Percentiles rank a stretch among this genome's conserved stretches.
Conservation (phyloP, 2,329 filamentous ascomycete genomes). For the Alternaria tenuissima region DNA sequence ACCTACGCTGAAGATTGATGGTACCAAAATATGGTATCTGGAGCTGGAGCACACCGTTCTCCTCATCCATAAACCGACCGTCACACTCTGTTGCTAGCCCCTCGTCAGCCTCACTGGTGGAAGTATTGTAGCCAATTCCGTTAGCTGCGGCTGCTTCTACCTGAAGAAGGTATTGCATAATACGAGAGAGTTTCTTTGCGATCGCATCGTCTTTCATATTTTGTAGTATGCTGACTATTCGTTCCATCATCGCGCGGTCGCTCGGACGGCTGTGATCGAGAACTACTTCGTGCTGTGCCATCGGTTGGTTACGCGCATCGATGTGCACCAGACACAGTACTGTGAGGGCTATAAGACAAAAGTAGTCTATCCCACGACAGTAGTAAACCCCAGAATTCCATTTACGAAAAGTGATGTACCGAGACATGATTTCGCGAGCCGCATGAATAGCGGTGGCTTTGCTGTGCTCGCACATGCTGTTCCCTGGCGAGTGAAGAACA, state of each 20-base stretch:
- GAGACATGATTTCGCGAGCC: not conserved
- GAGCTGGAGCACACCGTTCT: too few species aligned
- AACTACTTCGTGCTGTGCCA: not conserved
- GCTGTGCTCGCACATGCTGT: not conserved
- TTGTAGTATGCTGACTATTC: conserved; percentile 16
- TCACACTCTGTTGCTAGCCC: too few species aligned
- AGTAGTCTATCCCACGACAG: not conserved
- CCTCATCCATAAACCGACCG: too few species aligned
- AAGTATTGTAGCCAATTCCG: conserved; percentile 13
- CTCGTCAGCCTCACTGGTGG: conserved; percentile 18
- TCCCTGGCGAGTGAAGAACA: not conserved
- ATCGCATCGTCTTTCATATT: conserved; percentile 18
- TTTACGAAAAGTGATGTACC: not conserved
- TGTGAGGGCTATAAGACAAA: not conserved
- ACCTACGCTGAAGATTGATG: conserved; percentile 19
- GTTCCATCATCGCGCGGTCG: conserved; percentile 30
- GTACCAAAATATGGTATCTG: not conserved
- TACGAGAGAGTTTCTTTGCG: conserved; percentile 10
- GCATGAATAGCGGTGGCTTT: not conserved
- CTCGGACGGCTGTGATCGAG: conserved; percentile 18
- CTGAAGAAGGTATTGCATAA: conserved; percentile 21
- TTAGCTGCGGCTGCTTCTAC: conserved; percentile 22
- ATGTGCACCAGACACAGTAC: not conserved
- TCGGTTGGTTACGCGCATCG: not conserved
- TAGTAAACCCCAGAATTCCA: not conserved